A percentile compares a stretch with the other conserved stretches of the same genome.
Evolutionary conservation across 2,329 filamentous ascomycete genomes (phyloP).

Genomic region (Trichoderma asperellum): DNA sequence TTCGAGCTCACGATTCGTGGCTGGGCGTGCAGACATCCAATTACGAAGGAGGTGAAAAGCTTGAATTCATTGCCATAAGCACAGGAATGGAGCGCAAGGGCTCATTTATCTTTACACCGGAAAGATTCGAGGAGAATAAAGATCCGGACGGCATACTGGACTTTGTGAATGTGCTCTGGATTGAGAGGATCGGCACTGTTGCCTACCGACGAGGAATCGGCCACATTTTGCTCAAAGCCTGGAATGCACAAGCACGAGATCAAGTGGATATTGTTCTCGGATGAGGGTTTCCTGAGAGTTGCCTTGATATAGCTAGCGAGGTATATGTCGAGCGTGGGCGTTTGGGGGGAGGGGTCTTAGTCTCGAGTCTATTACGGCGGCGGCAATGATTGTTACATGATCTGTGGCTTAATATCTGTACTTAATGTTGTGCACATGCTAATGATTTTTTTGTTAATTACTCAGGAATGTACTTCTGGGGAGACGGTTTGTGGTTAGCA

Average conservation of each 20-base stretch:
- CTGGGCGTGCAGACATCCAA: constrained; percentile 52
- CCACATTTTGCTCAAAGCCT: constrained; percentile 47
- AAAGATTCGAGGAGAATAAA: constrained; percentile 47
- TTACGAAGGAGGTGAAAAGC: constrained; percentile 49
- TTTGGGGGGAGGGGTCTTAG: background rate
- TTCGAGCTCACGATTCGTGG: constrained; percentile 52
- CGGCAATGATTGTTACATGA: constrained; percentile 42
- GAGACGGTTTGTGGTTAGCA: background rate
- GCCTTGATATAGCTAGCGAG: constrained; percentile 27
- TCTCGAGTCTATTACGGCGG: background rate
- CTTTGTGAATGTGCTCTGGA: constrained; percentile 53
- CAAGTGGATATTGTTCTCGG: constrained; percentile 49
- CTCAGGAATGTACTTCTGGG: constrained; percentile 73
- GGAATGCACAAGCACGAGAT: constrained; percentile 47
- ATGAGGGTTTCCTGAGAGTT: constrained; percentile 68
- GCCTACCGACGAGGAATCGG: constrained; percentile 49
- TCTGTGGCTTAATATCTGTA: background rate
- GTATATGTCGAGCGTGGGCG: constrained; percentile 1
- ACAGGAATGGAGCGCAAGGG: constrained; percentile 48
- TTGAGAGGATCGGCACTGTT: constrained; percentile 50
- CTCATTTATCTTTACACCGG: constrained; percentile 46
- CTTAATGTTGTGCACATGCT: background rate
- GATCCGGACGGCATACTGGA: constrained; percentile 49
- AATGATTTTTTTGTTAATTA: constrained; percentile 45
- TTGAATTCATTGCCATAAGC: constrained; percentile 51